Evolutionary conservation across 1,139 yeast genomes (phyloP), one percentile per base, ranked within the genome.

Genomic region (Debaryomyces sp.): DNA sequence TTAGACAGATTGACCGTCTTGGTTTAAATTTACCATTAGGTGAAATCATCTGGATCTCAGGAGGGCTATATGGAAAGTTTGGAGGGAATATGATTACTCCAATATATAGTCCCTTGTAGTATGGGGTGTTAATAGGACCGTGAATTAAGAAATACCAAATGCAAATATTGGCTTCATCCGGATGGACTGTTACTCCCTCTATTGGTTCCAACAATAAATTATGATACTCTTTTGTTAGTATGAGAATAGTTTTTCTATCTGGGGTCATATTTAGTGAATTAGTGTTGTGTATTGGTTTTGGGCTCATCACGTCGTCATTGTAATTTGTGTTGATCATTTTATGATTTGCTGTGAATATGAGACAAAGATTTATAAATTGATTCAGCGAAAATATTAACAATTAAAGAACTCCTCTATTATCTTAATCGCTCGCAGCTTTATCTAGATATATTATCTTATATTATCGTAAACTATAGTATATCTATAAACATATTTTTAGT

Each of bases 1-100:
- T 44, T 30, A 57, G 48, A 41, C 61, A 57, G 2, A 57, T 36
- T 12, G 58, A 41, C 9, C 15, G 21, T 27, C 59, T 41, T 4
- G 50, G 39, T 13, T 34, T 27, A 33, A 57, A 57, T 9, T 56
- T 44, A 1, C 58, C 59, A 8, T 50, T 53, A 8, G 59, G 59
- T 39, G 58, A 56, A 9, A 57, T 56, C 56, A 57, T 51, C 41
- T 54, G 60, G 26, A 57, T 53, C 32, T 57, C 60, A 8, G 61
- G 61, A 3, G 61, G 53, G 9, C 39, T 38, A 45, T 46, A 53
- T 4, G 62, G 61, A 44, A 44, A 59, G 36, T 58, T 46, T 5
- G 46, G 33, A 13, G 63, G 62, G 37, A 58, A 58, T 26, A 54
- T 46, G 4, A 58, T 43, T 13, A 52, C 50, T n/a, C 57, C 58